Percentiles rank a stretch among this genome's conserved stretches.
These are phyloP conservation scores for Chalciporus pseudorubinellus DNA, from an alignment of 768 basidiomycete genomes.

Conservation along the genomic window DNA sequence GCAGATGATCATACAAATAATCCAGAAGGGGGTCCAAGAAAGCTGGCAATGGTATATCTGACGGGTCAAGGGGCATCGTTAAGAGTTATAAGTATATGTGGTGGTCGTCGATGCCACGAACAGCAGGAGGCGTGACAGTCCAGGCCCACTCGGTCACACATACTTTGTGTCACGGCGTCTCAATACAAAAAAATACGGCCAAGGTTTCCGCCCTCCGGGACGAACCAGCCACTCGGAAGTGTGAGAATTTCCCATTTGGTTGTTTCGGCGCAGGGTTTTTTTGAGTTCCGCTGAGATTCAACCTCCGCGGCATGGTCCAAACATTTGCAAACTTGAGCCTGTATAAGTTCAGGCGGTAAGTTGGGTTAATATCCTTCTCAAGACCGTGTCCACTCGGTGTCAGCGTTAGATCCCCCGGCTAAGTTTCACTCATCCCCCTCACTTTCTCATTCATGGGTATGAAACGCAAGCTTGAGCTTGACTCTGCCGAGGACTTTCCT, in stretches of 20 bases:
- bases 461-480: conserved; percentile 73
- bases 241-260: conserved; percentile 3
- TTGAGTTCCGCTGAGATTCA: conserved; percentile 15
- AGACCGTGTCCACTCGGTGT: conserved; percentile 14
- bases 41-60: conserved; percentile 41
- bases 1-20: conserved; percentile 53
- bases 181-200: conserved; percentile 2
- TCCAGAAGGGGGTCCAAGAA: conserved; percentile 54
- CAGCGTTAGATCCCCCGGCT: conserved; percentile 2
- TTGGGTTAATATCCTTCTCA: conserved; percentile 22
- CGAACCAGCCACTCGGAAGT: conserved; percentile 27
- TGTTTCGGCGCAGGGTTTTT: neutral
- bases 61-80: conserved; percentile 8
- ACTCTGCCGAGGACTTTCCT: conserved; percentile 50
- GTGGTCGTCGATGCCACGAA: conserved; percentile 24
- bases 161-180: conserved; percentile 11
- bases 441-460: conserved; percentile 49
- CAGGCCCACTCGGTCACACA: conserved; percentile 12
- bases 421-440: conserved; percentile 8
- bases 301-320: conserved; percentile 27
- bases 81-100: neutral
- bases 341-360: conserved; percentile 34
- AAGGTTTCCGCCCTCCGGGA: conserved; percentile 8
- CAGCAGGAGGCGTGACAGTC: conserved; percentile 16
- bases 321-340: conserved; percentile 23